Base-by-base conservation (phyloP, 2,329 filamentous ascomycete species). In the Alternaria conjuncta region DNA sequence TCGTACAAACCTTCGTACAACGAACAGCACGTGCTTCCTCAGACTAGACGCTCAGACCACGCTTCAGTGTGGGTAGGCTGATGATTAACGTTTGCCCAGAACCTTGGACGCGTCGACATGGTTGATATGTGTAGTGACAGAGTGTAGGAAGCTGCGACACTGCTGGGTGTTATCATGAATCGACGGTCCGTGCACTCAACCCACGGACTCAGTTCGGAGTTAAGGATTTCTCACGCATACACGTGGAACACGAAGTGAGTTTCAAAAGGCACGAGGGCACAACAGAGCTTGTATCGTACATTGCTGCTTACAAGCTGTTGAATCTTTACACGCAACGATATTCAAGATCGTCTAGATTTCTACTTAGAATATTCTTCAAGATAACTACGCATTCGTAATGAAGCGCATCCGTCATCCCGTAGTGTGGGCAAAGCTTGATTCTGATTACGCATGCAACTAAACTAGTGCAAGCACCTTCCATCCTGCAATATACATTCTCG, bases 401-500 rank as follows among this genome's bases (percentile, higher is more conserved):
- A n/a, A 18, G 15, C 36, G 18, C 36, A 41, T 41, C n/a, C 7
- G 36, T 18, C 36, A 41, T 41, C 15, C 36, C 36, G 30, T 18
- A 11, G n/a, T 41, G 15, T 41, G 36, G n/a, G n/a, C n/a, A 41
- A 18, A 18, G 36, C 15, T 41, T 18, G 15, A 18, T 18, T 41
- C 13, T 41, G 36, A n/a, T 2, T 41, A 41, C 36, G 28, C 10
- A 50, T 18, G 20, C 26, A n/a, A 23, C 43, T 23, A 28, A 5
- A 36, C 18, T 32, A 56, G 43, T 20, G 43, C 43, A 25, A 46
- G 46, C 6, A 46, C 25, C 65, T 76, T 75, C 68, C 76, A 75
- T 1, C 67, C 67, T 5, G 72, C 72, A 46, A 77, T 53, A 12
- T 72, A 66, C 55, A 74, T 69, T 21, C 78, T 72, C 9, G 76